Percentiles rank a stretch among this genome's conserved stretches.
phyloP scores from a whole-genome alignment of 331 rosid genomes.

The Telfairia occidentalis region DNA sequence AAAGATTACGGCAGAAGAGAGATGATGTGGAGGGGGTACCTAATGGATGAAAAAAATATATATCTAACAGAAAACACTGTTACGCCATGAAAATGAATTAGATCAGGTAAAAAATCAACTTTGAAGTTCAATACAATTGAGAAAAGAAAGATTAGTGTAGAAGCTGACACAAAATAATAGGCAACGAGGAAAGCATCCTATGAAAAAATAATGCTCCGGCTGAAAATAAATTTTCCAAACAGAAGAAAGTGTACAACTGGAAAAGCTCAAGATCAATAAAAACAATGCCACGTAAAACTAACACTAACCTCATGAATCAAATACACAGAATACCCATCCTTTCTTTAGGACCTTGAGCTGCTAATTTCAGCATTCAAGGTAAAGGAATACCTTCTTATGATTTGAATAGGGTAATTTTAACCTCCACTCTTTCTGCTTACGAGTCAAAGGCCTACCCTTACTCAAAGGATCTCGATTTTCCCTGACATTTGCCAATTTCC shows the following conservation, averaged over 20 bases:
- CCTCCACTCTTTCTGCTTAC: constrained; percentile 86
- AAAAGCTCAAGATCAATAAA: neutral
- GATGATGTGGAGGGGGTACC: neutral
- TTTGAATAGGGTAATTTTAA: constrained; percentile 48
- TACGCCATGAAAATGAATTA: neutral
- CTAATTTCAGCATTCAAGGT: constrained; percentile 31
- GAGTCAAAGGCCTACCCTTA: constrained; percentile 73
- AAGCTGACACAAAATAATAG: neutral
- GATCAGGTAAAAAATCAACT: neutral
- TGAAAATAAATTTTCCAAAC: neutral
- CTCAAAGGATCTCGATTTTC: constrained; percentile 60
- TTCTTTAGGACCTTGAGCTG: constrained; percentile 3
- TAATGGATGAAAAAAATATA: neutral
- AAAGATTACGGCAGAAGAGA: neutral
- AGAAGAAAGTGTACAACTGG: neutral
- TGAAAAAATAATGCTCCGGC: neutral
- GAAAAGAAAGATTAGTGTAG: neutral
- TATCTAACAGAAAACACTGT: neutral
- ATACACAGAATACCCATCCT: neutral
- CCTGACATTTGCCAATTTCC: constrained; percentile 81
- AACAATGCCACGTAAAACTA: constrained; percentile 1
- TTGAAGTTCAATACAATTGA: neutral
- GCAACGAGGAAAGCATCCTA: neutral
- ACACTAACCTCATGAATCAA: constrained; percentile 7
- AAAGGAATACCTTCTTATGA: constrained; percentile 58